Percentiles rank a stretch among this genome's conserved stretches.
These are phyloP conservation scores for Dactylellina haptotyla DNA, from an alignment of 2,329 filamentous ascomycete species.

Conservation along the genomic window DNA sequence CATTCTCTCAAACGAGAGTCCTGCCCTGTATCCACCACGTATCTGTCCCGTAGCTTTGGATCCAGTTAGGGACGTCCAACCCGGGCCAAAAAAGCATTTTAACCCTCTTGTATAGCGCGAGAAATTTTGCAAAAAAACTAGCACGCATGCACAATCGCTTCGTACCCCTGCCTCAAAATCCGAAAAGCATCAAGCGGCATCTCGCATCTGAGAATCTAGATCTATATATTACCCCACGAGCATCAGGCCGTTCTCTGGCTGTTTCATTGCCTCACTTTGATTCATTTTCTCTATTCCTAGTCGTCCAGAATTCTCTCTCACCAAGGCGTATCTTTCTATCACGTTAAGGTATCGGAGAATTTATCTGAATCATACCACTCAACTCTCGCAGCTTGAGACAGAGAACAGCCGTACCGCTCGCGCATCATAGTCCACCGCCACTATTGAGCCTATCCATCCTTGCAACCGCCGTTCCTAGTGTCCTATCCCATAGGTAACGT, in stretches of 20 bases:
- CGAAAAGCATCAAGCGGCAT: slow-evolving; percentile 52
- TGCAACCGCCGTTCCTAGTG: slow-evolving; percentile 1
- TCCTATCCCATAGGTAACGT: slow-evolving; percentile 14
- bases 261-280: slow-evolving; percentile 53
- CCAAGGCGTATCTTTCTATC: slow-evolving; percentile 20
- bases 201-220: slow-evolving; percentile 47
- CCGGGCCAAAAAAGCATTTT: slow-evolving; percentile 45
- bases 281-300: slow-evolving; percentile 34
- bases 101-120: slow-evolving; percentile 37
- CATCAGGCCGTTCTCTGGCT: slow-evolving; percentile 44
- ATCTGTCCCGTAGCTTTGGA: slow-evolving; percentile 51
- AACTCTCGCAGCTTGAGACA: slow-evolving; percentile 40
- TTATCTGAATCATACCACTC: slow-evolving; percentile 29
- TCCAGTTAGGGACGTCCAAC: slow-evolving; percentile 44
- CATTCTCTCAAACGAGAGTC: slow-evolving; percentile 14
- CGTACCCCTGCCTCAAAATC: slow-evolving; percentile 45
- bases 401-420: slow-evolving; percentile 8
- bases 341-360: slow-evolving; percentile 27
- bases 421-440: neutral
- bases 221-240: slow-evolving; percentile 54
- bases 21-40: slow-evolving; percentile 39
- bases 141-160: slow-evolving; percentile 33
- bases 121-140: slow-evolving; percentile 44
- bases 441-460: slow-evolving; percentile 8
- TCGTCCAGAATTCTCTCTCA: slow-evolving; percentile 22